phyloP scores from a whole-genome alignment of 352 stramenopile genomes.

The Phytophthora macrochlamydospora region DNA sequence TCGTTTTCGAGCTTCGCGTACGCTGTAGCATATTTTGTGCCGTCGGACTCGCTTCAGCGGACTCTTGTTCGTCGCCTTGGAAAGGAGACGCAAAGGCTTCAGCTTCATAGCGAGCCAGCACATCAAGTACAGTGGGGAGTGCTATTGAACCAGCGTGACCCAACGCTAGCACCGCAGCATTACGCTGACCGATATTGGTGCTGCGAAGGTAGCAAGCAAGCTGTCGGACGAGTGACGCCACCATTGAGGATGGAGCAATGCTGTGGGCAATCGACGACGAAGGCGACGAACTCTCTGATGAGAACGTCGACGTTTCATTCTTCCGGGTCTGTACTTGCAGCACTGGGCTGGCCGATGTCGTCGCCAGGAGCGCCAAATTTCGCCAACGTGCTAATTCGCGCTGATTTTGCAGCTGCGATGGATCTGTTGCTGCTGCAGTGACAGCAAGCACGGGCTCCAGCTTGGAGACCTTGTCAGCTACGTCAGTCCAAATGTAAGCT shows the following conservation, averaged over 20 bases:
- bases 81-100: conserved; percentile 46
- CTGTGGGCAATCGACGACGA: conserved; percentile 18
- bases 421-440: conserved; percentile 6
- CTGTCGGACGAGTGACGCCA: conserved; percentile 55
- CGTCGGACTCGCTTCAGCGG: background rate
- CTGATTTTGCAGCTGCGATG: conserved; percentile 9
- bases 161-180: conserved; percentile 57
- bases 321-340: conserved; percentile 32
- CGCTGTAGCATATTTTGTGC: conserved; percentile 12
- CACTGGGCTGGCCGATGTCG: conserved; percentile 47
- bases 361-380: conserved; percentile 66
- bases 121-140: conserved; percentile 50
- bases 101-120: conserved; percentile 53
- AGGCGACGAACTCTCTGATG: conserved; percentile 16
- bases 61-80: conserved; percentile 16
- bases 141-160: conserved; percentile 43
- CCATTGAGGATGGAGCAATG: conserved; percentile 28
- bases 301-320: conserved; percentile 21
- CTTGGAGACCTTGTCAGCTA: conserved; percentile 65
- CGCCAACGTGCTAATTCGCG: conserved; percentile 62
- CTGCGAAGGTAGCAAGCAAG: conserved; percentile 66
- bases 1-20: conserved; percentile 9
- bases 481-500: conserved; percentile 68
- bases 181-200: conserved; percentile 54
- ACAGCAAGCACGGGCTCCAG: conserved; percentile 61